These are phyloP conservation scores for Pythium oligandrum DNA, from an alignment of 352 stramenopile species.

Conservation along the genomic window DNA sequence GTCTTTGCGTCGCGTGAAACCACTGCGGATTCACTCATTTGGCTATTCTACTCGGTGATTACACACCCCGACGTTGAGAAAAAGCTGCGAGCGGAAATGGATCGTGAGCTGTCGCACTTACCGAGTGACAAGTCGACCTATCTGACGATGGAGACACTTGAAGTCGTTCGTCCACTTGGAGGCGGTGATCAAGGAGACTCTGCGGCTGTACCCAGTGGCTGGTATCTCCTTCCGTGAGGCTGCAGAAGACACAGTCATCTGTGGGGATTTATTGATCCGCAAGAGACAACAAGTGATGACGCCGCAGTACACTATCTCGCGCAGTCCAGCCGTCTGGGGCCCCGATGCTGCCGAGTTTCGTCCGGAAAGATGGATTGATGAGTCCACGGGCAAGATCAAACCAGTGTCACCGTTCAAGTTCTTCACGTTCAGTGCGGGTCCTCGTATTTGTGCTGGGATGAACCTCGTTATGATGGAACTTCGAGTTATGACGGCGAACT, in stretches of 20 bases:
- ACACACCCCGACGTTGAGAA: conserved; percentile 44
- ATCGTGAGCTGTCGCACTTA: background rate
- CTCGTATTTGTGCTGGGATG: too few relatives aligned
- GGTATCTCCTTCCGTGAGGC: conserved; percentile 51
- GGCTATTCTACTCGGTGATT: conserved; percentile 64
- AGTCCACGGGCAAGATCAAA: too few relatives aligned
- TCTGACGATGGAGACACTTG: conserved; percentile 37
- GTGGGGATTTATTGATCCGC: conserved; percentile 13
- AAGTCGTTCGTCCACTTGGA: conserved; percentile 47
- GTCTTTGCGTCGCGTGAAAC: conserved; percentile 67
- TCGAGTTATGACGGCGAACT: too few relatives aligned
- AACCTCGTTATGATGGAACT: too few relatives aligned
- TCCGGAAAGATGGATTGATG: conserved; percentile 40
- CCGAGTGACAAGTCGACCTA: conserved; percentile 13
- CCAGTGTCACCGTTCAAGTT: too few relatives aligned
- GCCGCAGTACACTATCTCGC: conserved; percentile 24
- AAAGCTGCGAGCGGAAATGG: conserved; percentile 40
- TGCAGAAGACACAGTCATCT: conserved; percentile 44
- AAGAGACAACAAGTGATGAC: conserved; percentile 20
- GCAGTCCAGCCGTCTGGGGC: conserved; percentile 26
- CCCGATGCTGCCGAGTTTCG: too few relatives aligned
- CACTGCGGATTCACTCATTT: conserved; percentile 56
- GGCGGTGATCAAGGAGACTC: conserved; percentile 39
- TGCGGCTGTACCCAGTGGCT: conserved; percentile 49
- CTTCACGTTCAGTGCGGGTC: too few relatives aligned